Base-by-base conservation (phyloP, 306 rosid genomes). In the Notholithocarpus densiflorus region DNA sequence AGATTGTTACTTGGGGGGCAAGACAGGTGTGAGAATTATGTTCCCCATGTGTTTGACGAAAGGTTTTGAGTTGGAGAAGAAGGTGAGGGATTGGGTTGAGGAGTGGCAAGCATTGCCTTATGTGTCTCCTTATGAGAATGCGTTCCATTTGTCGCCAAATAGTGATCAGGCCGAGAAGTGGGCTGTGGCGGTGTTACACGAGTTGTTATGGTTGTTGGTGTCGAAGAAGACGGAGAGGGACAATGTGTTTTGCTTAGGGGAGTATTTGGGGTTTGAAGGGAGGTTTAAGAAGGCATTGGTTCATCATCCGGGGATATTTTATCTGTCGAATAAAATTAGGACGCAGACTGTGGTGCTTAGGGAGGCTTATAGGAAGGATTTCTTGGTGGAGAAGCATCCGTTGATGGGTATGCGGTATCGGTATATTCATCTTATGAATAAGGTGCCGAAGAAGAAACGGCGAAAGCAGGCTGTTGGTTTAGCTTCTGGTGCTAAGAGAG, bases 301-400 rank as follows among this genome's bases (percentile, higher is more conserved):
- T 75, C 92, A 90, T 84, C 94, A 94, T 78, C 98, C 97, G 3
- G 94, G 94, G 56, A 92, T 94, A 59, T 92, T 94, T 84, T 94
- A 92, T 81, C 71, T 88, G 65, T 94, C 94, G 4, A 90, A 92
- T 82, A 94, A 92, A 86, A 87, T 90, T 65, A 90, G 88, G 80
- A 94, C 93, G 51, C 95, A 86, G 87, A 92, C 98, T 15, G 88
- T 90, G 21, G 89, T 94, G 56, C 92, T 88, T 79, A 86, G 96
- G 79, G 97, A 92, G 81, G 94, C 97, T 78, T 90, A 88, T 74
- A 87, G 86, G 83, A 92, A 89, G 81, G 92, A 92, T 48, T 62
- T 90, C 76, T 83, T 92, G 85, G 72, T 90, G 52, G 87, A 82
- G 74, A 92, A 90, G 61, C 96, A 94, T 80, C 93, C 94, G 17